Base-by-base conservation (phyloP, 768 basidiomycete genomes). In the Lactarius psammicola region DNA sequence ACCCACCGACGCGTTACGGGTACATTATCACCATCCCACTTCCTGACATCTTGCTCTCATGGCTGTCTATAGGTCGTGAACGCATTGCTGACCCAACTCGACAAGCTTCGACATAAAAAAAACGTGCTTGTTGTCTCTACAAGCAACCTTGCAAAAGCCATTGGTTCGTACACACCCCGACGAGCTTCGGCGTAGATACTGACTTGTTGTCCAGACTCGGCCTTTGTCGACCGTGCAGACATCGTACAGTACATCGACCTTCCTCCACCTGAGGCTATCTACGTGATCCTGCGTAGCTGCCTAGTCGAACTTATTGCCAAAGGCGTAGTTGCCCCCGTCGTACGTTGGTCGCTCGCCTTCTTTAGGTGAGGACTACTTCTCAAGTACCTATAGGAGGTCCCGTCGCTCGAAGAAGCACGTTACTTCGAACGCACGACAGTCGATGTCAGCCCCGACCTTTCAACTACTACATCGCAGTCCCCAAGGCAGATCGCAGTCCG, bases 71-170 rank as follows among this genome's bases (percentile, higher is more conserved):
- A 98, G 95, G 96, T 98, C 20, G 97, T 99, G 53, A 98, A 98
- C 75, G 97, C 97, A 0, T 85, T 99, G 3, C 81, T 99, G 10
- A 98, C 97, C 0, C 96, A 98, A 77, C 83, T 99, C 8, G 97
- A 99, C 79, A 97, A 95, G 75, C 80, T 99, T 20, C 94, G 91
- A 74, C 89, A 93, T 69, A 85, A 86, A 58, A 96, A 92, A 78
- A 99, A 99, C 72, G 94, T 95, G 2, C 79, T 98, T 28, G 89
- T 99, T 28, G 91, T 99, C 88, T 88, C 97, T 6, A 99, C 97
- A 0, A 96, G 94, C 63, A 99, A 98, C 76, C 84, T 99, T 7
- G 87, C 89, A 0, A 90, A 93, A 72, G 94, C 97, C 0, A 99
- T 99, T 63, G 95, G 95, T 94, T 67, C 60, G 82, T 69, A 28